Evolutionary conservation across 768 basidiomycete genomes (phyloP).

Genomic region (Pisolithus microcarpus): DNA sequence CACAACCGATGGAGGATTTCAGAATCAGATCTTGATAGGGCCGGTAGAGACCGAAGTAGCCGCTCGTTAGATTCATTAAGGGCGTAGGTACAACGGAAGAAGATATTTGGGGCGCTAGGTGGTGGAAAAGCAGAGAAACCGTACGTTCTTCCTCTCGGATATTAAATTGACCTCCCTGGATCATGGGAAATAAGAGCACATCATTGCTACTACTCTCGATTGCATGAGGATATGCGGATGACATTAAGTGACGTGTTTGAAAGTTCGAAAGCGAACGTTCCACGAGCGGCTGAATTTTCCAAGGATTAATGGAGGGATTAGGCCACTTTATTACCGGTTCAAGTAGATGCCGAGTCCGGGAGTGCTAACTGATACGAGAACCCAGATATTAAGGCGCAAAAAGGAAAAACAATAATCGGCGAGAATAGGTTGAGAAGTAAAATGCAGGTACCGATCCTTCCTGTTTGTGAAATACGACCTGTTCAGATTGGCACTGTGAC

Average conservation of each 20-base stretch:
- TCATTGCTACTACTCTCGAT: constrained; percentile 25
- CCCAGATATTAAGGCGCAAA: constrained; percentile 51
- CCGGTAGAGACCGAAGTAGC: constrained; percentile 86
- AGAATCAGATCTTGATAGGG: constrained; percentile 73
- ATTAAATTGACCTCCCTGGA: constrained; percentile 85
- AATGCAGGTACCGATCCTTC: constrained; percentile 88
- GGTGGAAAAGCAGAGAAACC: constrained; percentile 52
- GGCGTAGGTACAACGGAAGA: constrained; percentile 25
- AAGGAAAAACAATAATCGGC: constrained; percentile 84
- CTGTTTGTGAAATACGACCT: constrained; percentile 90
- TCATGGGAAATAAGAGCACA: constrained; percentile 68
- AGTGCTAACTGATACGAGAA: constrained; percentile 56
- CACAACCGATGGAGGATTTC: constrained; percentile 47
- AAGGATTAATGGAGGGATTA: constrained; percentile 56
- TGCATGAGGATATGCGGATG: constrained; percentile 3
- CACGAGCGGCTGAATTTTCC: constrained; percentile 58
- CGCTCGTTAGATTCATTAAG: constrained; percentile 81
- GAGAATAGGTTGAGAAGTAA: constrained; percentile 51
- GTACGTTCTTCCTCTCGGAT: constrained; percentile 78
- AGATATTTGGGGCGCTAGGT: constrained; percentile 25
- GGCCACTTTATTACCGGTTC: constrained; percentile 62
- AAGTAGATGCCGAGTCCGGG: constrained; percentile 29
- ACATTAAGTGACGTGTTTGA: constrained; percentile 40
- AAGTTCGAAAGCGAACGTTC: constrained; percentile 49
- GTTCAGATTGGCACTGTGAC: constrained; percentile 80